Evolutionary conservation across 1,139 yeast species (phyloP), one percentile per base, ranked within the genome.

Genomic region (Candida sp.): DNA sequence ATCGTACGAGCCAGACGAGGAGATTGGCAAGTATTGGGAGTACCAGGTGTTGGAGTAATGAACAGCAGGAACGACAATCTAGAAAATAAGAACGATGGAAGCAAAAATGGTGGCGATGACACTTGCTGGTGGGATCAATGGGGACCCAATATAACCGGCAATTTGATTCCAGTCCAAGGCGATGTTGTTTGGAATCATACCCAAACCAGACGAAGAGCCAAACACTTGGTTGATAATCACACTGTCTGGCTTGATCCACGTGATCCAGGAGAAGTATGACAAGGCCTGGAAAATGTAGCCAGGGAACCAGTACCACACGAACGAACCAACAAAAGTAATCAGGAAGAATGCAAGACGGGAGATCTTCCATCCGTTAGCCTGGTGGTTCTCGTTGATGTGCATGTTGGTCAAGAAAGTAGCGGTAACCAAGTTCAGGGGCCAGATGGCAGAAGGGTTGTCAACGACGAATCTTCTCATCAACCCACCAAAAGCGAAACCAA

Each of bases 401-500:
- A 85, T 76, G 60, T 84, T 83, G 51, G 88, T 83, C 60, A 75
- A 72, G 57, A 78, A 75, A 12, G 80, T 73, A 47, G 73, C 57
- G 22, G 77, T 68, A 48, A 75, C 79, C 68, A 66, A 83, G 70
- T 58, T 85, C 12, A 81, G 68, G 1, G 92, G 92, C 92, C 92
- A 87, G 47, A 86, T 78, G 69, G 86, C 83, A 7, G 83, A 72
- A 4, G 86, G 78, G 3, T 90, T 88, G 53, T 81, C 81, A 17
- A 86, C 86, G 57, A 86, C 72, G 28, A 84, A 74, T 58, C 82
- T 74, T 61, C 83, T 72, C 45, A 78, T 75, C 53, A 83, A 54
- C 44, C 92, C 92, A 38, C 89, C 89, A 50, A 85, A 66, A 12
- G 88, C 84, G 56, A 84, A 83, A 9, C 91, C 91, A 47, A 86